Evolutionary conservation across 2,329 filamentous ascomycete genomes (phyloP), one percentile per base, ranked within the genome.

Genomic region (Chrysosporium queenslandicum): DNA sequence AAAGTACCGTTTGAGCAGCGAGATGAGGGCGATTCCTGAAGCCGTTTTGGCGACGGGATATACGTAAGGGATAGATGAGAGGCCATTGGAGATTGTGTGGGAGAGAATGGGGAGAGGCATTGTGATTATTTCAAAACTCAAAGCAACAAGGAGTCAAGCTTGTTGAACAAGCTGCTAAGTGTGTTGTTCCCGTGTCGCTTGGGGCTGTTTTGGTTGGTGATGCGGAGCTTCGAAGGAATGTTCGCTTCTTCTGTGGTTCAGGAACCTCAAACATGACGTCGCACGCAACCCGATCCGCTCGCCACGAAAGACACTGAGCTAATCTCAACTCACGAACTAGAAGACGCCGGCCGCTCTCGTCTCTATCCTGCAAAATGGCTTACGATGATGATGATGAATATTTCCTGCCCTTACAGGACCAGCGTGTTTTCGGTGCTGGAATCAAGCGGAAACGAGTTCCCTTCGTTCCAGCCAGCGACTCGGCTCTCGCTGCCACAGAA

Each of bases 1-100:
- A 62, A 84, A 86, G 72, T 85, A 95, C 63, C 76, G 75, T 74
- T 96, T 97, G 58, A 84, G 63, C 52, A 77, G 63, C 54, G 72
- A 75, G 23, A 86, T 57, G 7, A 80, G 53, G 14, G 71, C 66
- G 34, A 82, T 59, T 63, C 73, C 77, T 57, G 76, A 74, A 25
- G 74, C 59, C n/a, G 74, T 58, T 59, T 78, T 78, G 53, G 83
- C 60, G 20, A 78, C 63, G 3, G 74, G 70, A 61, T 74, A 74
- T 52, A 75, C 68, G 64, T 76, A 74, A 1, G 80, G 77, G 41
- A 83, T 71, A 16, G 73, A 71, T 3, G 68, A 68, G 32, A 80
- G 46, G 55, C 82, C 82, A 62, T 81, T 72, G 50, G 68, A 66
- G 42, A 80, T 65, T 36, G 71, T 76, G 63, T 79, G 70, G 41